These are phyloP conservation scores for Boletus holoroseus DNA, from an alignment of 1,284 basidiomycete species.

Conservation along the genomic window DNA sequence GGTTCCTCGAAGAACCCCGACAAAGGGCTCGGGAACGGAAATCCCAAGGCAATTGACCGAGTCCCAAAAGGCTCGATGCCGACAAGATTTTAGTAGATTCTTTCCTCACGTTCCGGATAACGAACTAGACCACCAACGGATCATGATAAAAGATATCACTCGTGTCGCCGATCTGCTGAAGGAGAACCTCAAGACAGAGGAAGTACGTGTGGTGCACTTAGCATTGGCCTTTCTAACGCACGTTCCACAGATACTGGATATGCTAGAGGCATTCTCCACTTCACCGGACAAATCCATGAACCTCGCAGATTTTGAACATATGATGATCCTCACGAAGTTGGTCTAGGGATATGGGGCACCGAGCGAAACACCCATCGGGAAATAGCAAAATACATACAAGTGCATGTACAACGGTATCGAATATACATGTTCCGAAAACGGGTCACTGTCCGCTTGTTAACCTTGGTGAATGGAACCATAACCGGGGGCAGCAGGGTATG, in stretches of 20 bases:
- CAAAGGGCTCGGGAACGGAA: not conserved
- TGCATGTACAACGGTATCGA: not conserved
- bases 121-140: constrained; percentile 45
- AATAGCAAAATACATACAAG: not conserved
- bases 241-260: constrained; percentile 56
- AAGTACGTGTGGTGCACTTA: constrained; percentile 41
- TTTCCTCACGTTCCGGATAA: constrained; percentile 47
- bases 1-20: not conserved
- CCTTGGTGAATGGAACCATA: constrained; percentile 24
- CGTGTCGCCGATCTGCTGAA: constrained; percentile 52
- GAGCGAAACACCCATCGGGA: not conserved
- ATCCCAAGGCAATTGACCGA: constrained; percentile 37
- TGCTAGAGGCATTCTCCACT: constrained; percentile 67
- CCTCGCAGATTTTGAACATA: constrained; percentile 63
- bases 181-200: constrained; percentile 64
- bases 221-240: not conserved
- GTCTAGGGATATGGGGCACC: constrained; percentile 16
- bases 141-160: constrained; percentile 61
- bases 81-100: constrained; percentile 60
- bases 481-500: constrained; percentile 18
- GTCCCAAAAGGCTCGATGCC: constrained; percentile 50
- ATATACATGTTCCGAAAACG: not conserved
- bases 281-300: constrained; percentile 59
- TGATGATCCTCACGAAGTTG: constrained; percentile 59
- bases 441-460: not conserved